phyloP scores from a whole-genome alignment of 192 early-diverging fungal species.

The Powellomyces hirtus region DNA sequence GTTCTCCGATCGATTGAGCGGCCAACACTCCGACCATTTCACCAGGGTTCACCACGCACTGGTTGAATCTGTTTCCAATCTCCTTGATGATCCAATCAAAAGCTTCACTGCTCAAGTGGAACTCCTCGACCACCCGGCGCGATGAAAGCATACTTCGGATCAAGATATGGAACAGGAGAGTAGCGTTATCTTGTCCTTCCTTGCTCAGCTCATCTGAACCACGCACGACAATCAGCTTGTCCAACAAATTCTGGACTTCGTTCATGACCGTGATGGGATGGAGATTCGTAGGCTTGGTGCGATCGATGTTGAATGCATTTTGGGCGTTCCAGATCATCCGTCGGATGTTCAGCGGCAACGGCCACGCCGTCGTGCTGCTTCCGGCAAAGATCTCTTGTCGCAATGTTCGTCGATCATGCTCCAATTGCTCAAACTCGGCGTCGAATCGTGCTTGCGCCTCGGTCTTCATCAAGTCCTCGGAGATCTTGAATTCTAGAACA shows the following conservation, averaged over 20 bases:
- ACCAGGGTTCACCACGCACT: conserved; percentile 85
- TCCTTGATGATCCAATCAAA: conserved; percentile 95
- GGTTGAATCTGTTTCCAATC: conserved; percentile 87
- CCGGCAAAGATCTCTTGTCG: conserved; percentile 81
- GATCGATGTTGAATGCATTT: conserved; percentile 83
- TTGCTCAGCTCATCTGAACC: conserved; percentile 82
- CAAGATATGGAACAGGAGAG: conserved; percentile 85
- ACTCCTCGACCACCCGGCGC: conserved; percentile 86
- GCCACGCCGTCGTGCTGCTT: conserved; percentile 62
- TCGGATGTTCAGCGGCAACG: conserved; percentile 86
- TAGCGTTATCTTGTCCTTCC: conserved; percentile 92
- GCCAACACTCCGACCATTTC: conserved; percentile 99
- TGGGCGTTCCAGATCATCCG: conserved; percentile 90
- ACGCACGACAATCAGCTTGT: conserved; percentile 79
- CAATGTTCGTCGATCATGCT: conserved; percentile 70
- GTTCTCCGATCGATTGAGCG: conserved; percentile 99
- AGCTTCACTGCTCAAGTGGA: conserved; percentile 78
- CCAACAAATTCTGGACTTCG: conserved; percentile 66
- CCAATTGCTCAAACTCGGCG: conserved; percentile 75
- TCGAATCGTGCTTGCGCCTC: conserved; percentile 71
- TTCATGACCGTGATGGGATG: conserved; percentile 80
- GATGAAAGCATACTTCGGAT: conserved; percentile 78
- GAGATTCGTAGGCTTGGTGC: conserved; percentile 77
- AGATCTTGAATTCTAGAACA: conserved; percentile 67
- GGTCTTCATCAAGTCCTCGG: conserved; percentile 74